Conservation (phyloP, 2,329 filamentous ascomycete species). For the Grosmannia huntii region DNA sequence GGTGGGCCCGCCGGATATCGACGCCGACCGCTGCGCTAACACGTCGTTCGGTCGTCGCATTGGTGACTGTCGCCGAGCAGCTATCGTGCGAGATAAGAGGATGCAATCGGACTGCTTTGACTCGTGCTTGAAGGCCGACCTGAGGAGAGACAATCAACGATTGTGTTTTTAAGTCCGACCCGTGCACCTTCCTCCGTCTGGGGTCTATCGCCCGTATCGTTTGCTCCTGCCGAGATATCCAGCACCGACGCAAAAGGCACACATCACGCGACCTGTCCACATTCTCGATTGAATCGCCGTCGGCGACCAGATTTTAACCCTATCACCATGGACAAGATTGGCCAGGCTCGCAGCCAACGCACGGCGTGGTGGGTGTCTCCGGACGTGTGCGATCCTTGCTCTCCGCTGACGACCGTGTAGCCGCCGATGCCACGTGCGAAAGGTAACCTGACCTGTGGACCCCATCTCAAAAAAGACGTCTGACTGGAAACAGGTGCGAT, state of each 20-base stretch:
- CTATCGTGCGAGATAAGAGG: neutral
- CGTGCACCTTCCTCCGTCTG: neutral
- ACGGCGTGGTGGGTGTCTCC: neutral
- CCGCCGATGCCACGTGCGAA: slow-evolving; percentile 8
- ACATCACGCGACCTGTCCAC: neutral
- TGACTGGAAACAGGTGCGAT: slow-evolving; percentile 2
- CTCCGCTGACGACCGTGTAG: neutral
- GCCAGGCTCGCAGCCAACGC: neutral
- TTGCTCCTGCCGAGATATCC: neutral
- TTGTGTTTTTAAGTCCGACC: neutral
- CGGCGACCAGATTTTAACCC: neutral
- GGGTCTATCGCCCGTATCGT: too few relatives aligned
- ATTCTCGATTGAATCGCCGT: neutral
- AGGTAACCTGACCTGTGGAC: slow-evolving; percentile 1
- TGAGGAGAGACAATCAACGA: neutral
- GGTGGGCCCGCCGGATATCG: neutral
- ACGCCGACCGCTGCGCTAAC: neutral
- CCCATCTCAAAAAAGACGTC: neutral
- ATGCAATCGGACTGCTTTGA: neutral
- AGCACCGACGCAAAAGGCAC: neutral
- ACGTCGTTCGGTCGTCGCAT: neutral
- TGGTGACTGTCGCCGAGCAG: neutral
- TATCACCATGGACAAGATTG: neutral
- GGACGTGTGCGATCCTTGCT: neutral
- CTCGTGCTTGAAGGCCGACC: neutral